Evolutionary conservation across 192 early-diverging fungal genomes (phyloP), one percentile per base, ranked within the genome.

Genomic region (Dispira parvispora): DNA sequence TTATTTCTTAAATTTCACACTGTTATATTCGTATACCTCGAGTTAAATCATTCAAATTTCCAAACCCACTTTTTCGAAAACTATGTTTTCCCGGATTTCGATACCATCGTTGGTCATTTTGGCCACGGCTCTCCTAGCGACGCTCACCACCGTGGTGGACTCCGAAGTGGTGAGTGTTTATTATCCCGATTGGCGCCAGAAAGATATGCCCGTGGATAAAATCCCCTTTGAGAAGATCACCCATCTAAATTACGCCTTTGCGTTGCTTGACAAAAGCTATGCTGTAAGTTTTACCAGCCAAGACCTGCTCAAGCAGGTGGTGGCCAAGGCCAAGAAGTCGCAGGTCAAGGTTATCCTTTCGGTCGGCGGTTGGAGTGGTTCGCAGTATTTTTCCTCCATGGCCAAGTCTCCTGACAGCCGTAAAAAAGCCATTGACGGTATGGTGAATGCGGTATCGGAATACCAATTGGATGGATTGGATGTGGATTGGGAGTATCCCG

Each of bases 361-460:
- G 0, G 73, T 87, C 45, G 87, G 87, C 46, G 87, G 87, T 5
- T 89, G 84, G 79, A 83, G 78, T 26, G 84, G 85, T 27, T 86
- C 84, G 2, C 67, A 76, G 63, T 67, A 69, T 38, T 76, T 87
- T 62, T 82, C 82, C 0, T 62, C 72, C 13, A 74, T 83, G 43
- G 67, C 75, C 1, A 74, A 79, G 16, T 58, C 52, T 0, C 25
- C 64, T 5, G 64, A 61, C n/a, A 63, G 32, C 9, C 78, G 80
- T 32, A 47, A 60, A 44, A 67, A 28, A 16, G 65, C 79, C 13
- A 62, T 74, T 14, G 62, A 63, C 21, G 68, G 64, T 21, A 50
- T 80, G 11, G 76, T 74, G n/a, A 60, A 75, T 18, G 63, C 55
- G 52, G 66, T 84, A 2, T 60, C 67, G 20, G 27, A 69, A 8